phyloP scores from a whole-genome alignment of 2,329 filamentous ascomycete genomes.

The Aspergillus calidoustus region DNA sequence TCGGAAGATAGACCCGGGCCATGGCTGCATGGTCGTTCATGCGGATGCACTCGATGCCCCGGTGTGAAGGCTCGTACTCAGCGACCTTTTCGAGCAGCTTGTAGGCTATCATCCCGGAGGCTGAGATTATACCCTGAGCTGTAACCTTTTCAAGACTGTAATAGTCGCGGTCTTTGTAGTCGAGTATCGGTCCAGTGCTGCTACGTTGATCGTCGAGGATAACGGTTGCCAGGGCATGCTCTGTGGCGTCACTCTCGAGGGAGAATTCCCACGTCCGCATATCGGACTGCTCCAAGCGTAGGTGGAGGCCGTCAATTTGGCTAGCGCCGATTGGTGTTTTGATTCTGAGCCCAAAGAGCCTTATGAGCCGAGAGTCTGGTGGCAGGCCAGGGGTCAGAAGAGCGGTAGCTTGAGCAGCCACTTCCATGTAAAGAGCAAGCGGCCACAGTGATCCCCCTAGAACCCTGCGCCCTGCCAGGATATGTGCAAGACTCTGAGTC shows the following conservation, averaged over 20 bases:
- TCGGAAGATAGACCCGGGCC: not conserved
- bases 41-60: constrained; percentile 4
- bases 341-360: not conserved
- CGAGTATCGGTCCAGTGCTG: not conserved
- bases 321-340: not conserved
- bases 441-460: not conserved
- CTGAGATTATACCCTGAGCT: not conserved
- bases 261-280: constrained; percentile 3
- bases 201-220: not conserved
- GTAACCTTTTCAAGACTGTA: not conserved
- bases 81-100: constrained; percentile 2
- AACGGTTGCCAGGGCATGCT: not conserved
- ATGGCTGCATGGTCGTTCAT: constrained; percentile 1
- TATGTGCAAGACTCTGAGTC: not conserved
- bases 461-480: not conserved
- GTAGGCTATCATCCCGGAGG: constrained; percentile 2
- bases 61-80: constrained; percentile 1
- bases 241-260: not conserved
- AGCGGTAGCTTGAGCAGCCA: not conserved
- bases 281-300: not conserved
- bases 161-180: not conserved
- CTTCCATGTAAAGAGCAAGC: constrained; percentile 7
- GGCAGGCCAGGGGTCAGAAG: not conserved
- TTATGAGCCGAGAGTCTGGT: not conserved
- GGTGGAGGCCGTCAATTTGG: not conserved